Evolutionary conservation across 768 basidiomycete genomes (phyloP).

Genomic region (Obba rivulosa): DNA sequence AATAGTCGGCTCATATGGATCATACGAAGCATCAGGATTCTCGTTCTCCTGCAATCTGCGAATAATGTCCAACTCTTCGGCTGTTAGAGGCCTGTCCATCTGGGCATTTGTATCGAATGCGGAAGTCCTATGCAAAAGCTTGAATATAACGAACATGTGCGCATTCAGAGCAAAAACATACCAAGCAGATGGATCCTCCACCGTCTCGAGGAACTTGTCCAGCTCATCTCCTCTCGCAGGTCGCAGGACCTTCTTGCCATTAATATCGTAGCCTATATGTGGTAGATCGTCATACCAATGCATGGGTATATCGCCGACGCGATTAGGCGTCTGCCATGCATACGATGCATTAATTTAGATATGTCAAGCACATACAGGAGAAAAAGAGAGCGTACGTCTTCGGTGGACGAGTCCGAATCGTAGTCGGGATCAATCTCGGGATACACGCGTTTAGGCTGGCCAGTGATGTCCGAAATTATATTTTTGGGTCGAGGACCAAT

Average conservation of each 20-base stretch:
- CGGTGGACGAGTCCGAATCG: constrained; percentile 87
- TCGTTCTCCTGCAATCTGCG: constrained; percentile 85
- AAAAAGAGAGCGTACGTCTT: constrained; percentile 58
- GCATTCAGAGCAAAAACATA: not conserved
- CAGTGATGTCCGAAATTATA: constrained; percentile 74
- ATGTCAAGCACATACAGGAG: constrained; percentile 2
- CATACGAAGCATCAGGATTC: constrained; percentile 83
- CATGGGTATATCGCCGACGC: constrained; percentile 90
- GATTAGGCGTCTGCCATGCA: constrained; percentile 72
- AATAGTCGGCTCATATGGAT: constrained; percentile 89
- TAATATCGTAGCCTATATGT: constrained; percentile 95
- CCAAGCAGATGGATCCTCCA: constrained; percentile 91
- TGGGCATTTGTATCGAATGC: constrained; percentile 89
- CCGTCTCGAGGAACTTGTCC: constrained; percentile 91
- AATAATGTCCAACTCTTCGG: constrained; percentile 94
- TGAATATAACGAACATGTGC: not conserved
- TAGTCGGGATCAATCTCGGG: constrained; percentile 89
- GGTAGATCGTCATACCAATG: constrained; percentile 99
- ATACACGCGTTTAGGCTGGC: constrained; percentile 77
- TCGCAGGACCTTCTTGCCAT: constrained; percentile 90
- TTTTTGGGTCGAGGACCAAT: constrained; percentile 61
- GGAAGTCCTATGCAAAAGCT: constrained; percentile 57
- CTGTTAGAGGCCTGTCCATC: constrained; percentile 77
- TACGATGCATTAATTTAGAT: constrained; percentile 1
- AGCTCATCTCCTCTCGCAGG: constrained; percentile 95